Percentiles rank a stretch among this genome's conserved stretches.
phyloP scores from a whole-genome alignment of 2,329 filamentous ascomycete genomes.

The Hymenoscyphus albidus region DNA sequence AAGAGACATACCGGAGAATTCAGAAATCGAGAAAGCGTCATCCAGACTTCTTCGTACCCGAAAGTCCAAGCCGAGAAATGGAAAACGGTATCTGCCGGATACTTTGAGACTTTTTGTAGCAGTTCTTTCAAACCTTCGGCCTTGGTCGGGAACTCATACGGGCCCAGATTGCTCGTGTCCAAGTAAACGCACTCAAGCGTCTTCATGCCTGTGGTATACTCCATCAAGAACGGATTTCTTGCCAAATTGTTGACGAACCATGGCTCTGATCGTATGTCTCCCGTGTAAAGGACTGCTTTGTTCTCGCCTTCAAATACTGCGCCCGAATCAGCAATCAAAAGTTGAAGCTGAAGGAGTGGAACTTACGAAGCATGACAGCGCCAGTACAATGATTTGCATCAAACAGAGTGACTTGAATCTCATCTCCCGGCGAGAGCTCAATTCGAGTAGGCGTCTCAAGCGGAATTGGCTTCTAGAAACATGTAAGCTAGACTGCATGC shows the following conservation, averaged over 20 bases:
- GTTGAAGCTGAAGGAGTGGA: not conserved
- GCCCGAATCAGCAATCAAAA: slow-evolving; percentile 8
- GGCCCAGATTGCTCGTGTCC: slow-evolving; percentile 70
- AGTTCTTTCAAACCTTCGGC: slow-evolving; percentile 74
- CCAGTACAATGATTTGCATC: slow-evolving; percentile 92
- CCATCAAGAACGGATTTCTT: slow-evolving; percentile 68
- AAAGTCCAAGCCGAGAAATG: slow-evolving; percentile 90
- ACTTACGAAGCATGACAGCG: slow-evolving; percentile 78
- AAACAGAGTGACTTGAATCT: slow-evolving; percentile 77
- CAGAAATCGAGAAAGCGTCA: slow-evolving; percentile 69
- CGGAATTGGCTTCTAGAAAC: slow-evolving; percentile 66
- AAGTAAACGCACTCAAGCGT: slow-evolving; percentile 79
- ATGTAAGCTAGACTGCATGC: not conserved
- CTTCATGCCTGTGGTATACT: slow-evolving; percentile 65
- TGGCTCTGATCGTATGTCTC: slow-evolving; percentile 78
- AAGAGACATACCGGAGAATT: slow-evolving; percentile 50
- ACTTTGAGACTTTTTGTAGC: slow-evolving; percentile 61
- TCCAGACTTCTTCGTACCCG: slow-evolving; percentile 90
- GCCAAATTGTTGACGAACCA: slow-evolving; percentile 78
- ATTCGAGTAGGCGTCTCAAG: slow-evolving; percentile 74
- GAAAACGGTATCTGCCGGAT: slow-evolving; percentile 72
- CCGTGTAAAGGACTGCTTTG: slow-evolving; percentile 79
- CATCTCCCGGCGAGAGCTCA: slow-evolving; percentile 64
- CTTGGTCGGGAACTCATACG: slow-evolving; percentile 55
- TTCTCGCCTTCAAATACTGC: slow-evolving; percentile 67